phyloP scores from a whole-genome alignment of 805 yeast genomes.

The Metschnikowia proteae region DNA sequence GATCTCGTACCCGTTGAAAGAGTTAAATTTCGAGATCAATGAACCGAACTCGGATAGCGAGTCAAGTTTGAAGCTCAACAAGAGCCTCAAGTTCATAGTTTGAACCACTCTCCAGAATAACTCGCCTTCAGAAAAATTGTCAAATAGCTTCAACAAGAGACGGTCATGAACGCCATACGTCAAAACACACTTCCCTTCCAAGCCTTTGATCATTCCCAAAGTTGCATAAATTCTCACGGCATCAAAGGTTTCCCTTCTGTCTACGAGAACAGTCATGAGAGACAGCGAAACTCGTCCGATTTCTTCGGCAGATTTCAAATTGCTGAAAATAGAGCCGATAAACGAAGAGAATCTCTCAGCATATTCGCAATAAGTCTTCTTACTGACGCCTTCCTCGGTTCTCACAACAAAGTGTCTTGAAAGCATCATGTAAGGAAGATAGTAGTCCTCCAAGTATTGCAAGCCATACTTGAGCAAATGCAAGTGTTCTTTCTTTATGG shows the following conservation, averaged over 20 bases:
- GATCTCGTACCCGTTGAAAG: constrained; percentile 35
- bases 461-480: constrained; percentile 31
- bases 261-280: constrained; percentile 44
- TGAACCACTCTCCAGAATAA: constrained; percentile 51
- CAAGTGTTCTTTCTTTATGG: constrained; percentile 46
- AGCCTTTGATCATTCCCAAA: constrained; percentile 55
- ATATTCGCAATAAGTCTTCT: constrained; percentile 47
- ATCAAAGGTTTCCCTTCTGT: constrained; percentile 53
- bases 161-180: constrained; percentile 25
- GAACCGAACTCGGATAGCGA: constrained; percentile 26
- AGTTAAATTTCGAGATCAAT: constrained; percentile 34
- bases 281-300: constrained; percentile 23
- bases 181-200: constrained; percentile 29
- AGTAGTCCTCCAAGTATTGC: constrained; percentile 43
- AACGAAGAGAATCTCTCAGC: constrained; percentile 51
- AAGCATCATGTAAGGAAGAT: constrained; percentile 58
- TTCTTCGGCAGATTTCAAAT: constrained; percentile 25
- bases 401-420: constrained; percentile 58
- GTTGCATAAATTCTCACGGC: constrained; percentile 64
- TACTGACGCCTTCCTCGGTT: constrained; percentile 19
- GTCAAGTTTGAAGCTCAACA: constrained; percentile 31
- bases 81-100: constrained; percentile 45
- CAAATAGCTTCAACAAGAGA: constrained; percentile 29
- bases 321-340: constrained; percentile 34
- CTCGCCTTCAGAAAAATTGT: constrained; percentile 45